Percentiles rank a stretch among this genome's conserved stretches.
Evolutionary conservation across 306 rosid species (phyloP).

Genomic region (Leucaena leucocephala): DNA sequence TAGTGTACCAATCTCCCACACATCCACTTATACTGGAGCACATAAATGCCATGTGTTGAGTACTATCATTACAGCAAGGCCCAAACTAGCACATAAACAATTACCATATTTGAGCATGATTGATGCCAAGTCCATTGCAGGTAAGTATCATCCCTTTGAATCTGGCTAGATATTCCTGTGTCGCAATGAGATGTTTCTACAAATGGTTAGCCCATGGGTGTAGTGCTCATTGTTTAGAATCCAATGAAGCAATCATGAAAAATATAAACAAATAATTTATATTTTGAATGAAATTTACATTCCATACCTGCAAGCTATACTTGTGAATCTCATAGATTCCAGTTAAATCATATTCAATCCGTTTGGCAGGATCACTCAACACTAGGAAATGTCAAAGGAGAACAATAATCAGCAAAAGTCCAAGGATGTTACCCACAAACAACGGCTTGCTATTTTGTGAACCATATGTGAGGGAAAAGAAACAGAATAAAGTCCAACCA

Average conservation of each 20-base stretch:
- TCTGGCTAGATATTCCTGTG: slow-evolving; percentile 79
- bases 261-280: slow-evolving; percentile 20
- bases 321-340: slow-evolving; percentile 72
- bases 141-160: slow-evolving; percentile 86
- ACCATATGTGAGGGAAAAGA: slow-evolving; percentile 15
- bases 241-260: slow-evolving; percentile 16
- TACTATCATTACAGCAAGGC: background rate
- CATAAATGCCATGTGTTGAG: background rate
- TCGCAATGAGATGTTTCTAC: slow-evolving; percentile 16
- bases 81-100: background rate
- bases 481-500: slow-evolving; percentile 14
- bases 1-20: background rate
- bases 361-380: slow-evolving; percentile 68
- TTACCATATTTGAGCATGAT: slow-evolving; percentile 58
- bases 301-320: slow-evolving; percentile 67
- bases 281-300: background rate
- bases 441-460: slow-evolving; percentile 7
- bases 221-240: slow-evolving; percentile 15
- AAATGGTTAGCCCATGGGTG: slow-evolving; percentile 11
- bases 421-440: background rate
- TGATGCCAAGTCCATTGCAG: slow-evolving; percentile 80
- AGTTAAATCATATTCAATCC: slow-evolving; percentile 68
- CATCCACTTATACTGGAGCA: background rate
- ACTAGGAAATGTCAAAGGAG: slow-evolving; percentile 41
- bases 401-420: slow-evolving; percentile 8